Percentiles rank a stretch among this genome's conserved stretches.
Conservation (phyloP, 495 filamentous ascomycete species). For the Annulohypoxylon stygium region DNA sequence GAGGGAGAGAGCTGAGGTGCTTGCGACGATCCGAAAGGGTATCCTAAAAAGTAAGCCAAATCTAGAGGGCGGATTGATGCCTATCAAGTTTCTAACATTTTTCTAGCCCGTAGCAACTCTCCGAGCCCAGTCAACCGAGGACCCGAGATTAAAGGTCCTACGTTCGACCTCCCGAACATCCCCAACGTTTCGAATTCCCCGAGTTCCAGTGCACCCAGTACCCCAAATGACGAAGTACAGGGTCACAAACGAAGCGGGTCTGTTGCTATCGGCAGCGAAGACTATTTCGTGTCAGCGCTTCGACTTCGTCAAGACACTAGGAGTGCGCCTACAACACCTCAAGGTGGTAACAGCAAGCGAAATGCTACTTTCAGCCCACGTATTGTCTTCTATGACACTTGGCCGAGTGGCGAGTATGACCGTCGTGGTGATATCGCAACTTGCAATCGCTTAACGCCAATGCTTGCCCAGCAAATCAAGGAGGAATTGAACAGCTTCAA, state of each 20-base stretch:
- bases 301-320: slow-evolving; percentile 76
- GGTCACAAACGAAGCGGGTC: slow-evolving; percentile 73
- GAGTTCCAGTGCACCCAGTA: slow-evolving; percentile 83
- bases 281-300: slow-evolving; percentile 86
- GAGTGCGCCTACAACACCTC: slow-evolving; percentile 83
- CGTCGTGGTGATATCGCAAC: slow-evolving; percentile 96
- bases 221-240: slow-evolving; percentile 78
- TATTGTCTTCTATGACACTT: slow-evolving; percentile 95
- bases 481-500: slow-evolving; percentile 99
- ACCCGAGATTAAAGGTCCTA: slow-evolving; percentile 63
- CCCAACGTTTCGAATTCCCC: slow-evolving; percentile 80
- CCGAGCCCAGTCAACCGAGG: slow-evolving; percentile 75
- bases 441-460: slow-evolving; percentile 96
- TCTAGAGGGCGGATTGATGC: not conserved
- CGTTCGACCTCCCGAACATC: slow-evolving; percentile 66
- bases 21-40: slow-evolving; percentile 90
- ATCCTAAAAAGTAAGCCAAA: slow-evolving; percentile 89
- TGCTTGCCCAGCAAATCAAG: slow-evolving; percentile 99
- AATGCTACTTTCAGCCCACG: slow-evolving; percentile 93
- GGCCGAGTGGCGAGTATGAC: slow-evolving; percentile 96
- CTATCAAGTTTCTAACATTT: slow-evolving; percentile 45
- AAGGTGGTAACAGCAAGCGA: slow-evolving; percentile 67
- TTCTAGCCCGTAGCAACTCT: slow-evolving; percentile 64
- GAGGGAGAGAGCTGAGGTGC: slow-evolving; percentile 87
- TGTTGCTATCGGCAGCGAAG: slow-evolving; percentile 81